Evolutionary conservation across 306 rosid species (phyloP), one percentile per base, ranked within the genome.

Genomic region (Prosopis cineraria): DNA sequence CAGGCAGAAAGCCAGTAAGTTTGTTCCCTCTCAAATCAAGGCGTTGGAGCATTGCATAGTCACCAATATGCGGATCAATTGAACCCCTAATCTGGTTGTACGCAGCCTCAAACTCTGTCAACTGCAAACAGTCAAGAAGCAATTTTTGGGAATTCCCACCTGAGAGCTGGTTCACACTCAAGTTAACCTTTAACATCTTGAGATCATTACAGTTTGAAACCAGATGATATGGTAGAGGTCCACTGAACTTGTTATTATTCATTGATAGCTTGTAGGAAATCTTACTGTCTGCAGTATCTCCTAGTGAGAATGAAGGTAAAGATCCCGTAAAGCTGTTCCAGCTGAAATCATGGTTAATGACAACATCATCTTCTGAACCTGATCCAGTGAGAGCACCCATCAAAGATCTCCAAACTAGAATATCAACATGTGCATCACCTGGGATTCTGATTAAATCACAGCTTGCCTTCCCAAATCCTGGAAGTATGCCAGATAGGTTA

Each of bases 231-330:
- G 91, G 87, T 13, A 83, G 78, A 63, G 84, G 44, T 59, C 88
- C 95, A 60, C 36, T 86, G 82, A 90, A 86, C 74, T 66, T 80
- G 64, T 90, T 90, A 80, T 84, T 80, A 79, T 81, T 88, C 37
- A 90, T 84, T 70, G 75, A 80, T 72, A 88, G 70, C 81, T 24
- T 60, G 77, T 88, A 90, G 1, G 90, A 88, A 65, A 89, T 71
- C 2, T 74, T 74, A 1, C 11, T 67, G 68, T 43, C 43, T 3
- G 83, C 66, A 47, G 50, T 34, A 73, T 70, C 78, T 65, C 80
- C 85, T 7, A 87, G 64, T 39, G 75, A 77, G 68, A 87, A 87
- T 75, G 78, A 65, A 67, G 90, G 88, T 30, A 88, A 78, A 3
- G 85, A 58, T 59, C 90, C 88, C 20, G 50, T 9, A 3, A 87